Evolutionary conservation across 306 rosid genomes (phyloP).

Genomic region (Ormosia emarginata): DNA sequence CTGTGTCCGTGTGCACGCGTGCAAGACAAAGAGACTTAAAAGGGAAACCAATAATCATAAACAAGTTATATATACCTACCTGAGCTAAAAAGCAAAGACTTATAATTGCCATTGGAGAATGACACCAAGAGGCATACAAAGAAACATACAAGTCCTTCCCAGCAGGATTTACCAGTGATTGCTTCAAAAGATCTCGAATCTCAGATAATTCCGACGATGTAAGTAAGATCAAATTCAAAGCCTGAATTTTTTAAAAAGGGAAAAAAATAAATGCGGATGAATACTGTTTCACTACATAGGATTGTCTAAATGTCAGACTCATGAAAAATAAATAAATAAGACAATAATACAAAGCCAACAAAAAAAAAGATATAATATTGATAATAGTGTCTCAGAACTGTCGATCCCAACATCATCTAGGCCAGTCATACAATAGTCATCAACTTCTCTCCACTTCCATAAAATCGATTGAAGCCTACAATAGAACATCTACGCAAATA

Average conservation of each 20-base stretch:
- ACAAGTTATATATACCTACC: constrained; percentile 33
- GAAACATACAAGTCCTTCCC: constrained; percentile 87
- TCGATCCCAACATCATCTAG: neutral
- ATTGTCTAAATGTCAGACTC: neutral
- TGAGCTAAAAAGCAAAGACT: constrained; percentile 96
- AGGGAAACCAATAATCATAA: constrained; percentile 15
- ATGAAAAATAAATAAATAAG: neutral
- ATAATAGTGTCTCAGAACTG: neutral
- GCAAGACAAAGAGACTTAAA: neutral
- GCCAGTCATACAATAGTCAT: neutral
- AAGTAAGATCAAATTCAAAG: constrained; percentile 93
- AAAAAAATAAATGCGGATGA: neutral
- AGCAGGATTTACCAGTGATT: constrained; percentile 69
- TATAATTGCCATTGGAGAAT: constrained; percentile 96
- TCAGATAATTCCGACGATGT: constrained; percentile 86
- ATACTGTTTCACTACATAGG: neutral
- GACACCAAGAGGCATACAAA: constrained; percentile 98
- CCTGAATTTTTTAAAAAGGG: constrained; percentile 42
- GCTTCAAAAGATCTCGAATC: constrained; percentile 80
- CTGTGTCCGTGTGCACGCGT: neutral
- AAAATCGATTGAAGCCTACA: neutral
- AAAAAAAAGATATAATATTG: neutral
- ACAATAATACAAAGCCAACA: neutral
- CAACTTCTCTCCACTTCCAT: neutral
- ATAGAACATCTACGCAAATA: neutral